Conservation (phyloP, 257 asterid species). For the Echium plantagineum region DNA sequence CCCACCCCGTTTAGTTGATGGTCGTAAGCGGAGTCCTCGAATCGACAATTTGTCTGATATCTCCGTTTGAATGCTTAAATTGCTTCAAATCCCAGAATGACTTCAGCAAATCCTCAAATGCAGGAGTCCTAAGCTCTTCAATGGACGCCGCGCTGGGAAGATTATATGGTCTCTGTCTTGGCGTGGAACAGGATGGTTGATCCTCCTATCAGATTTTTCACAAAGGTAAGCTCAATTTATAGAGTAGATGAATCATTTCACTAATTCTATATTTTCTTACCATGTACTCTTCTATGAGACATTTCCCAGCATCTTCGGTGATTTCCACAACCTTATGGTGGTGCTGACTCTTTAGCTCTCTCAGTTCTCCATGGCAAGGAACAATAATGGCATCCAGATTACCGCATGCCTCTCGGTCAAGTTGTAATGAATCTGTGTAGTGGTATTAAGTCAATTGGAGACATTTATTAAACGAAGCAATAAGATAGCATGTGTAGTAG, state of each 20-base stretch:
- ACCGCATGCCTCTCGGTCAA: constrained; percentile 26
- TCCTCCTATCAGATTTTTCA: constrained; percentile 22
- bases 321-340: constrained; percentile 24
- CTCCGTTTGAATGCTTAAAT: constrained; percentile 6
- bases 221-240: too few species aligned
- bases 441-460: constrained; percentile 1
- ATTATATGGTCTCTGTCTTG: constrained; percentile 20
- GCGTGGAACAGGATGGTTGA: constrained; percentile 13
- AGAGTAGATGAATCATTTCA: neutral
- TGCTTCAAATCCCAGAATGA: constrained; percentile 13
- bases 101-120: constrained; percentile 17
- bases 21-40: neutral
- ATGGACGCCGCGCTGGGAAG: constrained; percentile 27
- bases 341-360: constrained; percentile 20
- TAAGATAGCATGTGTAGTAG: neutral
- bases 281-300: constrained; percentile 38
- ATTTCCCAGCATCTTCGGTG: constrained; percentile 27
- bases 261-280: constrained; percentile 12
- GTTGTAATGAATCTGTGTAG: constrained; percentile 20
- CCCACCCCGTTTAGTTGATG: neutral
- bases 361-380: constrained; percentile 17
- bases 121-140: constrained; percentile 21
- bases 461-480: neutral
- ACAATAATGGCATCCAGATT: constrained; percentile 14
- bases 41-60: constrained; percentile 7